phyloP scores from a whole-genome alignment of 495 filamentous ascomycete species.

The Xylaria palmicola region DNA sequence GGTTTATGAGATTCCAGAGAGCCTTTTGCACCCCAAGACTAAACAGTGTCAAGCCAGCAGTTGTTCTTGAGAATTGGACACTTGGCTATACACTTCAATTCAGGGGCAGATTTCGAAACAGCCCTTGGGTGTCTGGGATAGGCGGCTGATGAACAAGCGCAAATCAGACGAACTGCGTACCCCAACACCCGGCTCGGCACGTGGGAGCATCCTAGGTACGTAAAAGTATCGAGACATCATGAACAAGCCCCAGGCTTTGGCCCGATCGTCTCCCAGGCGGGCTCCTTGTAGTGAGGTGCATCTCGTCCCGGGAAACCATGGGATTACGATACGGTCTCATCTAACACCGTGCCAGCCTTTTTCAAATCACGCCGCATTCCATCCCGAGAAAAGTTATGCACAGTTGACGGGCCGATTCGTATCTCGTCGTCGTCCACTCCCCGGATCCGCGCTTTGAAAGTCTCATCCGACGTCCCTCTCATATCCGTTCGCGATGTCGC shows the following conservation, averaged over 20 bases:
- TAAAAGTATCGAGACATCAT: not conserved
- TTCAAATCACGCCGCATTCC: not conserved
- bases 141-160: conserved; percentile 5
- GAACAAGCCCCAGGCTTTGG: not conserved
- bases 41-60: not conserved
- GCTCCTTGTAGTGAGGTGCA: not conserved
- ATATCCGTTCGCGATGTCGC: conserved; percentile 2
- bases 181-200: not conserved
- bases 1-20: too few relatives aligned
- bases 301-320: not conserved
- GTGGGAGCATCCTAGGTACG: not conserved
- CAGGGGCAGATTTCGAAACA: conserved; percentile 5
- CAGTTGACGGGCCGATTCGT: not conserved
- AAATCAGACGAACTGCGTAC: conserved; percentile 10
- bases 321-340: not conserved
- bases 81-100: not conserved
- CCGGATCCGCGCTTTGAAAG: not conserved
- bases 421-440: not conserved
- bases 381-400: not conserved
- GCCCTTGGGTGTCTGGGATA: conserved; percentile 3
- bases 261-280: too few relatives aligned
- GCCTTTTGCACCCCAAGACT: too few relatives aligned
- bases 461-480: not conserved
- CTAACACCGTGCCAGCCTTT: not conserved
- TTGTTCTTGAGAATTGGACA: not conserved